phyloP scores from a whole-genome alignment of 2,329 filamentous ascomycete species.

The Fusarium burgessii region DNA sequence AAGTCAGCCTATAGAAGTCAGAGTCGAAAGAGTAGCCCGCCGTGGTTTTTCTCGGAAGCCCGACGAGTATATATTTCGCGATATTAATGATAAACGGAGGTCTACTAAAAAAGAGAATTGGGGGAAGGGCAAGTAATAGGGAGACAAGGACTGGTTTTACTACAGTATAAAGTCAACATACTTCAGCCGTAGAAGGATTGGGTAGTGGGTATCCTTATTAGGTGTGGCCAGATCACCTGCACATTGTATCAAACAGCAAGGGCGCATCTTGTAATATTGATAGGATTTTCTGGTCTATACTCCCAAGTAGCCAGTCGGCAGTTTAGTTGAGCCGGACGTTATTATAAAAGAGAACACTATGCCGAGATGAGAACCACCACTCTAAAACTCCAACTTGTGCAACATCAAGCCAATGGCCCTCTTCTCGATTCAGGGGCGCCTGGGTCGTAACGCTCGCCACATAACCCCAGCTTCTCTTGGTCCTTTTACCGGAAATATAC shows the following conservation, averaged over 20 bases:
- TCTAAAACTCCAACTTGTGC: neutral
- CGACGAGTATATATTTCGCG: slow-evolving; percentile 1
- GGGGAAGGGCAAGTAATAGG: neutral
- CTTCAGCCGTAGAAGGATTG: neutral
- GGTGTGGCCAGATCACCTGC: neutral
- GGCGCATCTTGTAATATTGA: no score
- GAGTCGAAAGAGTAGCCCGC: neutral
- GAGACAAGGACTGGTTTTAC: neutral
- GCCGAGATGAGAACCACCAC: neutral
- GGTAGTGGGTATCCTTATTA: neutral
- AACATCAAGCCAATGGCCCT: neutral
- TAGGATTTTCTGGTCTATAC: no score
- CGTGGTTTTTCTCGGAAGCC: neutral
- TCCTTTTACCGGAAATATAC: neutral
- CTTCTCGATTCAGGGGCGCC: neutral
- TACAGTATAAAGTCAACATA: neutral
- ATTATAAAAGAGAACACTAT: neutral
- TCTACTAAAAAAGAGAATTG: neutral
- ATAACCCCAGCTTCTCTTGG: neutral
- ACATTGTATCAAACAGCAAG: neutral
- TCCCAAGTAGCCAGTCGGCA: no score
- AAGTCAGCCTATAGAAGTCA: neutral
- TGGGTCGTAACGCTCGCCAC: neutral
- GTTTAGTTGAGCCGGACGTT: neutral
- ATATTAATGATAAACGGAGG: neutral